A percentile compares a stretch with the other conserved stretches of the same genome.
These are phyloP conservation scores for Pleurotus citrinopileatus DNA, from an alignment of 768 basidiomycete species.

Conservation along the genomic window DNA sequence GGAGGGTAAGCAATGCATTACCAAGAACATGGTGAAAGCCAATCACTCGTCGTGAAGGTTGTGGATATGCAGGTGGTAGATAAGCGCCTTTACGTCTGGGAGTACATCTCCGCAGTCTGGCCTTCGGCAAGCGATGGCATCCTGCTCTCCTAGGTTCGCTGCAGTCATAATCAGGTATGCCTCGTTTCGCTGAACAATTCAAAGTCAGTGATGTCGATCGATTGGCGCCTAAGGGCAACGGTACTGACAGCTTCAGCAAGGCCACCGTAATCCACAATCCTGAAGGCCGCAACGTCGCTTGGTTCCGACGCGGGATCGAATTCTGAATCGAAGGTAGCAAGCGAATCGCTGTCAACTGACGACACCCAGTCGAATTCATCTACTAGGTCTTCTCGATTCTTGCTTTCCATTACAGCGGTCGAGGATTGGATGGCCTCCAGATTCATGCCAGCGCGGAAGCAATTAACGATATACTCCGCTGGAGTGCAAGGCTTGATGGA, in stretches of 20 bases:
- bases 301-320: neutral
- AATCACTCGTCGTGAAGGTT: constrained; percentile 44
- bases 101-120: constrained; percentile 44
- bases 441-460: constrained; percentile 34
- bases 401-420: neutral
- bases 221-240: neutral
- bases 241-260: constrained; percentile 9
- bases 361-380: neutral
- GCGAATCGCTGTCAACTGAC: neutral
- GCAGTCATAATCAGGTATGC: constrained; percentile 27
- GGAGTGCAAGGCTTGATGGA: constrained; percentile 28
- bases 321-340: constrained; percentile 1
- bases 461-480: constrained; percentile 35
- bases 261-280: constrained; percentile 7
- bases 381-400: neutral
- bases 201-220: neutral
- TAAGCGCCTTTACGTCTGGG: constrained; percentile 38
- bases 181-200: constrained; percentile 30
- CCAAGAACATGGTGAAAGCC: neutral
- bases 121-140: constrained; percentile 40
- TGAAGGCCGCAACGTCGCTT: neutral
- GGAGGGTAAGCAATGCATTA: neutral
- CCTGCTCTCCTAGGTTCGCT: constrained; percentile 23
- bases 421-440: constrained; percentile 14
- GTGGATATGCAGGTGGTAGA: constrained; percentile 56